phyloP scores from a whole-genome alignment of 345 rosid genomes.

The Odontarrhena argentea region DNA sequence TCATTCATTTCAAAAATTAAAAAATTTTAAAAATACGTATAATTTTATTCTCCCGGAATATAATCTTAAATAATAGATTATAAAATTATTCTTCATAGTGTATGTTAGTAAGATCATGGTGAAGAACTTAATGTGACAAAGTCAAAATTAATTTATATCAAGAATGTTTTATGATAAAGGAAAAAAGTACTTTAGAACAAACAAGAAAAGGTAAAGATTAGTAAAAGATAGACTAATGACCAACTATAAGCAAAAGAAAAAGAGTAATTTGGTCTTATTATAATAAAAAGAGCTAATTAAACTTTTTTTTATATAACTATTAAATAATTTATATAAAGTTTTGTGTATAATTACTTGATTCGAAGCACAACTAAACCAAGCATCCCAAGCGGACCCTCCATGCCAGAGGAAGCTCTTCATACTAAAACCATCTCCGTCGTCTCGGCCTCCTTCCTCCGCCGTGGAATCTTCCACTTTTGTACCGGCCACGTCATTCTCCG shows the following conservation, averaged over 20 bases:
- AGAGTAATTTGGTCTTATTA: constrained; percentile 49
- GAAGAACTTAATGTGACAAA: no score
- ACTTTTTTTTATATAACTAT: constrained; percentile 4
- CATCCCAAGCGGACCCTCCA: constrained; percentile 98
- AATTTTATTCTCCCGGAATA: not conserved
- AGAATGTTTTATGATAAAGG: constrained; percentile 4
- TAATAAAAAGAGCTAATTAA: constrained; percentile 15
- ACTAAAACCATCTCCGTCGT: constrained; percentile 42
- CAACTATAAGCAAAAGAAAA: not conserved
- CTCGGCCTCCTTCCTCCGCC: constrained; percentile 35
- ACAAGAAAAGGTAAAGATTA: not conserved
- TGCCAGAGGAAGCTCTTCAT: constrained; percentile 86
- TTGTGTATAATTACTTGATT: constrained; percentile 62
- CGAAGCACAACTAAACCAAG: constrained; percentile 98
- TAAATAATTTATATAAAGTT: not conserved
- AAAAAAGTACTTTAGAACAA: not conserved
- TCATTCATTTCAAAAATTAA: not conserved
- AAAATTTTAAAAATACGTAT: not conserved
- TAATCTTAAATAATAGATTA: no score
- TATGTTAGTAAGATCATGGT: no score
- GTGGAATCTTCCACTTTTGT: constrained; percentile 37
- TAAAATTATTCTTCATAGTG: no score
- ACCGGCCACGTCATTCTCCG: constrained; percentile 36
- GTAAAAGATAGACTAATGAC: not conserved
- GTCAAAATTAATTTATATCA: not conserved